Evolutionary conservation across 2,329 filamentous ascomycete species (phyloP).

Genomic region (Clarireedia monteithiana): DNA sequence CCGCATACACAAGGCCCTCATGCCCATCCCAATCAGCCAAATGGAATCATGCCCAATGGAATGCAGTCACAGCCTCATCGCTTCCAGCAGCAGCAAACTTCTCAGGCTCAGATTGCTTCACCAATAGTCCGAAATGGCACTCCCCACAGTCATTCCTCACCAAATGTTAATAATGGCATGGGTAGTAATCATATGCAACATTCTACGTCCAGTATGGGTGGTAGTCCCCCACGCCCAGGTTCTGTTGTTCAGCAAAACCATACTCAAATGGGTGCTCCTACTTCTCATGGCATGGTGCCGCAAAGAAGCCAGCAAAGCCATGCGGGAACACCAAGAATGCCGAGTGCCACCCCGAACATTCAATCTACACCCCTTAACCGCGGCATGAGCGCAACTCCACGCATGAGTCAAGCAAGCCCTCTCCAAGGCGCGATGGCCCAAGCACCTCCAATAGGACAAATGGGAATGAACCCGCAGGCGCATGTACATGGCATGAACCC

Average conservation of each 20-base stretch:
- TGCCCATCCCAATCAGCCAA: slow-evolving; percentile 35
- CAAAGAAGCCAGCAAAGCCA: slow-evolving; percentile 61
- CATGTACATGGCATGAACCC: slow-evolving; percentile 25
- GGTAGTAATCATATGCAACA: slow-evolving; percentile 51
- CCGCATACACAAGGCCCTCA: slow-evolving; percentile 32
- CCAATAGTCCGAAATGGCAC: slow-evolving; percentile 57
- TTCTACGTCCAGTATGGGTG: slow-evolving; percentile 60
- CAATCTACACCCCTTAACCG: slow-evolving; percentile 52
- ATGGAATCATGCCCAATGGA: slow-evolving; percentile 34
- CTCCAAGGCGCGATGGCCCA: slow-evolving; percentile 52
- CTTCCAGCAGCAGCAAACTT: slow-evolving; percentile 40
- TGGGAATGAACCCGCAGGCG: slow-evolving; percentile 39
- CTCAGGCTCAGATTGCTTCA: slow-evolving; percentile 59
- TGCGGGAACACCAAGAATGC: slow-evolving; percentile 55
- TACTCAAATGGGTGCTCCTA: slow-evolving; percentile 48
- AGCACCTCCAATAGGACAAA: slow-evolving; percentile 44
- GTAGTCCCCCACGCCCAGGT: slow-evolving; percentile 57
- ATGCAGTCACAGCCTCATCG: slow-evolving; percentile 31
- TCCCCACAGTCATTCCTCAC: slow-evolving; percentile 57
- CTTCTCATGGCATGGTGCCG: slow-evolving; percentile 55
- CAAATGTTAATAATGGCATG: slow-evolving; percentile 44
- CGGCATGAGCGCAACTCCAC: slow-evolving; percentile 48
- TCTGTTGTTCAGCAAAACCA: slow-evolving; percentile 55
- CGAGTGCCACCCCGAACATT: slow-evolving; percentile 53
- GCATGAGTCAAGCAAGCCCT: slow-evolving; percentile 56